phyloP scores from a whole-genome alignment of 371 early-diverging fungal genomes.

The Lichtheimia ramosa region DNA sequence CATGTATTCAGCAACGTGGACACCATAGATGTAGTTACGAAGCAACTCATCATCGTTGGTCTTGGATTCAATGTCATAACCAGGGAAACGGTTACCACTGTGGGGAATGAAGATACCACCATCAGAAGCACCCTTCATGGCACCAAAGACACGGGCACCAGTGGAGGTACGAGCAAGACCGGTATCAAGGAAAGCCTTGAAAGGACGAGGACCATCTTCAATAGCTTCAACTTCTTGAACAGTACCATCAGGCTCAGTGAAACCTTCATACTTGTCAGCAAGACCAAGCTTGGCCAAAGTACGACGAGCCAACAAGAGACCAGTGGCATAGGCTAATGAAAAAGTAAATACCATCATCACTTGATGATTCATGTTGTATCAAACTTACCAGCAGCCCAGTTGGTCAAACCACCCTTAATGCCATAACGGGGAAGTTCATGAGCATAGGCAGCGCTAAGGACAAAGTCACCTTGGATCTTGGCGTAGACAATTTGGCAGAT shows the following conservation, averaged over 20 bases:
- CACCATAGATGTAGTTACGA: slow-evolving; percentile 98
- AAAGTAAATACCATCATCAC: background rate
- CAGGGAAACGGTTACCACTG: slow-evolving; percentile 98
- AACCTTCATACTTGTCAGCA: slow-evolving; percentile 95
- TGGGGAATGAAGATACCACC: slow-evolving; percentile 99
- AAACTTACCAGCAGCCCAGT: slow-evolving; percentile 92
- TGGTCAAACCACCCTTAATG: slow-evolving; percentile 99
- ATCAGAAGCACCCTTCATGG: slow-evolving; percentile 99
- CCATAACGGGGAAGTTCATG: slow-evolving; percentile 99
- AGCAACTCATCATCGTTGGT: slow-evolving; percentile 94
- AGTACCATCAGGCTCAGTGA: slow-evolving; percentile 93
- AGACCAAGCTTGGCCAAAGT: slow-evolving; percentile 95
- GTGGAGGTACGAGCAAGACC: slow-evolving; percentile 99
- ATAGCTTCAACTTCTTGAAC: slow-evolving; percentile 89
- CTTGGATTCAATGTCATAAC: slow-evolving; percentile 92
- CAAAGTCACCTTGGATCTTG: slow-evolving; percentile 98
- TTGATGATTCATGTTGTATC: background rate
- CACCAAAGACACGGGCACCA: slow-evolving; percentile 99
- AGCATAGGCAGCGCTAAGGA: slow-evolving; percentile 97
- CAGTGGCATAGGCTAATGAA: slow-evolving; percentile 92
- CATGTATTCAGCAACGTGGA: slow-evolving; percentile 99
- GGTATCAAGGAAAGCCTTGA: slow-evolving; percentile 99
- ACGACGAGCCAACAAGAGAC: slow-evolving; percentile 98
- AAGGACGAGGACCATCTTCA: slow-evolving; percentile 96
- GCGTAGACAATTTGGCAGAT: slow-evolving; percentile 98